Base-by-base conservation (phyloP, 1,139 yeast species). In the Yamadazyma atlantica region DNA sequence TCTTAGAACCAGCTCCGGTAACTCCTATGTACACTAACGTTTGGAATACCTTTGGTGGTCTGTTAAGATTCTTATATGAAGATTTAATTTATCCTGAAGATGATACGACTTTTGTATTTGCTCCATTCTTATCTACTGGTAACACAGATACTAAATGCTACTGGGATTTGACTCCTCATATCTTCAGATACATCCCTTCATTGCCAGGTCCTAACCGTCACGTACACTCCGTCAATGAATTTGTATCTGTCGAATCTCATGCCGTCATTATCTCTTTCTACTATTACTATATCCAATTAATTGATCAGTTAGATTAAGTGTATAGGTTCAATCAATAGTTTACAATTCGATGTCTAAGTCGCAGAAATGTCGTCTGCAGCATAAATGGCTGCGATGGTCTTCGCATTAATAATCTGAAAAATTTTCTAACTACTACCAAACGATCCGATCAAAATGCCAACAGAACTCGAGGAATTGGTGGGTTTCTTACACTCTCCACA, bases 401-500 rank as follows among this genome's bases (percentile, higher is more conserved):
- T 9, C 36, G 32, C 33, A 22, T 14, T 21, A 22, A 17, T 23
- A 29, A 29, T 29, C 15, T 24, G 29, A 35, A 35, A 35, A 35
- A 12, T 35, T 35, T 35, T 35, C 4, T 6, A 6, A 19, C n/a
- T n/a, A n/a, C n/a, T n/a, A n/a, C n/a, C n/a, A n/a, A n/a, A n/a
- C n/a, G n/a, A n/a, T n/a, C n/a, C n/a, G n/a, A n/a, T n/a, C 11
- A 39, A 8, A 6, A 80, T 80, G 85, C 80, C 85, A 18, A 64
- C 78, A 4, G 81, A 80, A 57, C 58, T 80, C 40, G 84, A 78
- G 61, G 85, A 82, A 55, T 67, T 89, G 34, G 96, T 90, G 15
- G 79, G 75, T 35, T 90, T 92, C 60, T 71, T 92, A 44, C 96
- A 87, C 58, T 80, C 90, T 7, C 84, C 85, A 2, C 90, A 86